A percentile compares a stretch with the other conserved stretches of the same genome.
phyloP scores from a whole-genome alignment of 495 filamentous ascomycete genomes.

The Xylaria nigripes region DNA sequence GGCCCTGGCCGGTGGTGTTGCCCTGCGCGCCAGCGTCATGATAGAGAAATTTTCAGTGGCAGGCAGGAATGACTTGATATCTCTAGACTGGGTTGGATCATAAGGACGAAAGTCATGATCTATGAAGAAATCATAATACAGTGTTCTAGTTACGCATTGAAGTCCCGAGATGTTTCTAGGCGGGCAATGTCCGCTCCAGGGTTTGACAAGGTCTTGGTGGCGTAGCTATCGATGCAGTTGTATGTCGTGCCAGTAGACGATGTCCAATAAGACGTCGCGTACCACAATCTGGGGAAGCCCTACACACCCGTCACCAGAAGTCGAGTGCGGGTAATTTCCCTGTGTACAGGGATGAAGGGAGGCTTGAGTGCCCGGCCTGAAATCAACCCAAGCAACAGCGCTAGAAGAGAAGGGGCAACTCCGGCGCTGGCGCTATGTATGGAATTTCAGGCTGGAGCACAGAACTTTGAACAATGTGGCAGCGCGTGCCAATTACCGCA shows the following conservation, averaged over 20 bases:
- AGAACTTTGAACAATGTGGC: background rate
- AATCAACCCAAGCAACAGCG: background rate
- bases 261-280: constrained; percentile 18
- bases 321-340: constrained; percentile 2
- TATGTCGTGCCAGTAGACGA: constrained; percentile 14
- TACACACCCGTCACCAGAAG: constrained; percentile 4
- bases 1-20: constrained; percentile 34
- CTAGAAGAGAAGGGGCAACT: background rate
- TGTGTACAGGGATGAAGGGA: constrained; percentile 1
- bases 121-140: constrained; percentile 16
- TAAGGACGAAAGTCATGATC: constrained; percentile 42
- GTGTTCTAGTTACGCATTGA: constrained; percentile 9
- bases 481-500: constrained; percentile 5
- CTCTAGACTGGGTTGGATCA: constrained; percentile 33
- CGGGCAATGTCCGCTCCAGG: background rate
- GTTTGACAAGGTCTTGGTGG: constrained; percentile 7
- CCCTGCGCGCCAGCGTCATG: constrained; percentile 37
- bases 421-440: background rate
- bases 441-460: background rate
- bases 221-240: constrained; percentile 12
- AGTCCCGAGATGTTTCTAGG: constrained; percentile 4
- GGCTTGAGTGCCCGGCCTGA: background rate
- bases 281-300: constrained; percentile 19
- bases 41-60: constrained; percentile 27
- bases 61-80: constrained; percentile 31